Conservation (phyloP, 345 rosid species). For the Salix purpurea region DNA sequence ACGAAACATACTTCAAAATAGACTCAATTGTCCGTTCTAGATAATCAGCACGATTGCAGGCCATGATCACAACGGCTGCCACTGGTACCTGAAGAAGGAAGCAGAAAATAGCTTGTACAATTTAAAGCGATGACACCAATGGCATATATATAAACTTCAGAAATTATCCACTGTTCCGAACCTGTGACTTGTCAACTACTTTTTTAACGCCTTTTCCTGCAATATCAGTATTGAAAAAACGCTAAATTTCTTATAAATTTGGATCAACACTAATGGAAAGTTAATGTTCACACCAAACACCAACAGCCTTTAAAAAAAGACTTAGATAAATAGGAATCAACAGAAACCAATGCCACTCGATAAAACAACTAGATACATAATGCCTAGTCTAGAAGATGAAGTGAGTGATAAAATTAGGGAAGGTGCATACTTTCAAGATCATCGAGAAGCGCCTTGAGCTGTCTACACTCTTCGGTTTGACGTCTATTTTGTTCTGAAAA, state of each 20-base stretch:
- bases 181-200: conserved; percentile 53
- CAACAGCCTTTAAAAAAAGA: not conserved
- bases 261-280: not conserved
- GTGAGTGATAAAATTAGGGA: not conserved
- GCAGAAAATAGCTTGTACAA: conserved; percentile 19
- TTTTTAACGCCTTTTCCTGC: conserved; percentile 68
- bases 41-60: conserved; percentile 98
- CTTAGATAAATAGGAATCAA: not conserved
- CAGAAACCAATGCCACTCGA: not conserved
- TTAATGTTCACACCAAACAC: not conserved
- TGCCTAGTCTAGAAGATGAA: too few relatives aligned
- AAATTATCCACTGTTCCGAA: conserved; percentile 12
- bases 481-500: conserved; percentile 57
- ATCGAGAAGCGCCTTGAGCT: conserved; percentile 64
- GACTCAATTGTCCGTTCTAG: conserved; percentile 79
- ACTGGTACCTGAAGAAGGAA: conserved; percentile 52
- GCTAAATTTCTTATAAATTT: not conserved
- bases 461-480: conserved; percentile 52
- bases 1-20: conserved; percentile 53
- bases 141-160: not conserved
- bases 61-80: conserved; percentile 97
- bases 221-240: conserved; percentile 28
- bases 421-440: conserved; percentile 60
- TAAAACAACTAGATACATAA: not conserved
- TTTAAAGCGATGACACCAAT: conserved; percentile 2